These are phyloP conservation scores for Tulasnella sp. DNA, from an alignment of 768 basidiomycete species.

Conservation along the genomic window DNA sequence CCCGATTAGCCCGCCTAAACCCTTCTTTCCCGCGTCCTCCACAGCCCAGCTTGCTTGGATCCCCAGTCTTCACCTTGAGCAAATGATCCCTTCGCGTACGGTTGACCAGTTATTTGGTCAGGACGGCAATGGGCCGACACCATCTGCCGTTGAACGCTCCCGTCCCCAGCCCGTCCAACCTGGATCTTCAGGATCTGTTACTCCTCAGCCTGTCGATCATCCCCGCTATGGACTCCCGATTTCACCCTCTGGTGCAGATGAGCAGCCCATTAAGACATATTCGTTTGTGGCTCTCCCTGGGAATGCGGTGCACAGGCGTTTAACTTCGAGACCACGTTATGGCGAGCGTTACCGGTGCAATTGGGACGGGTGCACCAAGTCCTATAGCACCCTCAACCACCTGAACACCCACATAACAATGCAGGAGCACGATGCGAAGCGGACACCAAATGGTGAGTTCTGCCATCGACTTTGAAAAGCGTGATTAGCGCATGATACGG, in stretches of 20 bases:
- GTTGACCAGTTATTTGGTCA: background rate
- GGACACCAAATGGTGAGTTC: slow-evolving; percentile 73
- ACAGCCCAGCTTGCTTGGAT: no score
- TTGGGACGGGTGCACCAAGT: slow-evolving; percentile 44
- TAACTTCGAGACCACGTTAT: slow-evolving; percentile 15
- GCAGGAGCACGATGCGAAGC: slow-evolving; percentile 89
- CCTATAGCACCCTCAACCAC: slow-evolving; percentile 92
- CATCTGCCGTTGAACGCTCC: background rate
- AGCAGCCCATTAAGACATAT: slow-evolving; percentile 7
- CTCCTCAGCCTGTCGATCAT: background rate
- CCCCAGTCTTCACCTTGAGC: background rate
- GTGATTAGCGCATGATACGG: slow-evolving; percentile 1
- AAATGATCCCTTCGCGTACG: background rate
- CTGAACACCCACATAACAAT: slow-evolving; percentile 97
- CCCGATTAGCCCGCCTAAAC: no score
- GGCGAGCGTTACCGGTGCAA: slow-evolving; percentile 19
- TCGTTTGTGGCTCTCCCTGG: slow-evolving; percentile 17
- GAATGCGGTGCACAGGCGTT: slow-evolving; percentile 14
- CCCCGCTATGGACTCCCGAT: slow-evolving; percentile 10
- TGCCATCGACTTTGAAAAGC: background rate
- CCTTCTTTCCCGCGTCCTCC: background rate
- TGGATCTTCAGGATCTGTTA: background rate
- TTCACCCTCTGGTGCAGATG: slow-evolving; percentile 4
- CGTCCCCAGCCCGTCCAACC: background rate
- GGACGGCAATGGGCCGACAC: background rate